Conservation (phyloP, 2,329 filamentous ascomycete genomes). For the Ceratocystis eucalypticola region DNA sequence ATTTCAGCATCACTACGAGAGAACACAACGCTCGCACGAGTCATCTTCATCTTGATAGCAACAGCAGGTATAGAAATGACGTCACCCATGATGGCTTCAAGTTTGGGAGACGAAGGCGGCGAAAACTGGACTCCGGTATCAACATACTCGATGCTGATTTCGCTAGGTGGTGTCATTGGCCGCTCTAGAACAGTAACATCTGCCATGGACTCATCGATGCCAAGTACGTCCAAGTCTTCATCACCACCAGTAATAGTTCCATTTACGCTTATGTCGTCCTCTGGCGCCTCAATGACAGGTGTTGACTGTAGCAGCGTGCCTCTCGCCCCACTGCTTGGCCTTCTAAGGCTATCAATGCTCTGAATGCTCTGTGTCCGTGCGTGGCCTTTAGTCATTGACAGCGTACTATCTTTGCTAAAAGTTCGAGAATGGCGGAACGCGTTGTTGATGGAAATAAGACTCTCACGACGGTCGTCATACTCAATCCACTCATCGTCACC, state of each 20-base stretch:
- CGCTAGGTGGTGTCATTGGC: conserved; percentile 21
- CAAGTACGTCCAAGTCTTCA: conserved; percentile 3
- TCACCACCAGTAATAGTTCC: conserved; percentile 14
- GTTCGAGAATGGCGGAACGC: conserved; percentile 37
- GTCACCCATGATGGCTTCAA: conserved; percentile 24
- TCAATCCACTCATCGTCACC: conserved; percentile 63
- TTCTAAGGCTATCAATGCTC: conserved; percentile 29
- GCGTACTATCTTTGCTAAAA: conserved; percentile 43
- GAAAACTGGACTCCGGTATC: conserved; percentile 74
- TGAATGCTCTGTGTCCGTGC: conserved; percentile 45
- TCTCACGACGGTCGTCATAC: conserved; percentile 50
- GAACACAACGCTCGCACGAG: conserved; percentile 5
- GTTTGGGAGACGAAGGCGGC: conserved; percentile 60
- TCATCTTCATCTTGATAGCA: conserved; percentile 13
- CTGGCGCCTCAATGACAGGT: conserved; percentile 41
- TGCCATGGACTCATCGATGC: conserved; percentile 9
- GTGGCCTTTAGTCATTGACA: conserved; percentile 33
- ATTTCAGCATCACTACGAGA: conserved; percentile 43
- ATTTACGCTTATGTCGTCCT: conserved; percentile 32
- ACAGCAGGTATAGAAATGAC: conserved; percentile 7
- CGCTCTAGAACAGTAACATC: conserved; percentile 16
- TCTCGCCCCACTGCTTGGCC: conserved; percentile 39
- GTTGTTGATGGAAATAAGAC: conserved; percentile 38
- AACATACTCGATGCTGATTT: conserved; percentile 41
- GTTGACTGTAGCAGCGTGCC: conserved; percentile 41